Evolutionary conservation across 352 stramenopile genomes (phyloP).

Genomic region (Phytopythium ostracodes): DNA sequence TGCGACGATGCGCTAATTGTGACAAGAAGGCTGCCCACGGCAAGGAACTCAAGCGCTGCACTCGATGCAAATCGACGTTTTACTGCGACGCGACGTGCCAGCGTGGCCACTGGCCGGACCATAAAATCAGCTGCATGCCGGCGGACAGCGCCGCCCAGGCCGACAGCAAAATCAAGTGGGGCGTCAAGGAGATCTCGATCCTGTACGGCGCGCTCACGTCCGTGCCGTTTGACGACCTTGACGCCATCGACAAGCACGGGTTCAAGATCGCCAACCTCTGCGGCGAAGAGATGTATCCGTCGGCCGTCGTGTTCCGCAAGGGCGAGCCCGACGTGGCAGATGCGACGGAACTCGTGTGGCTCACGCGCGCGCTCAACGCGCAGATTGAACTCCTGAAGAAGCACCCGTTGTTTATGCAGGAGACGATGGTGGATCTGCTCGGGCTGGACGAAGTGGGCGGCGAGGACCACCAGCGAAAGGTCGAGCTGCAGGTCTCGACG

Average conservation of each 20-base stretch:
- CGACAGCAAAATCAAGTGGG: conserved; percentile 64
- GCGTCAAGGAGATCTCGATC: conserved; percentile 80
- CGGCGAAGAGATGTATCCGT: conserved; percentile 54
- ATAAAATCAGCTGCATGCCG: conserved; percentile 76
- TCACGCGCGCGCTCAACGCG: conserved; percentile 59
- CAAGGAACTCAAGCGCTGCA: conserved; percentile 74
- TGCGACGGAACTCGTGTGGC: conserved; percentile 61
- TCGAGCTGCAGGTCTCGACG: conserved; percentile 55
- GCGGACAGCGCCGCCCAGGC: conserved; percentile 18
- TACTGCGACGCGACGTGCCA: conserved; percentile 78
- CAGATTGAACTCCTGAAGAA: conserved; percentile 65
- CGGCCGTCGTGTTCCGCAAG: conserved; percentile 64
- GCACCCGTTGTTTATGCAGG: conserved; percentile 69
- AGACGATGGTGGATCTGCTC: conserved; percentile 55
- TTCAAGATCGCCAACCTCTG: conserved; percentile 43
- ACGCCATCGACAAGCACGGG: conserved; percentile 57
- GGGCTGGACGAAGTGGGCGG: conserved; percentile 40
- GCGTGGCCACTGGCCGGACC: conserved; percentile 76
- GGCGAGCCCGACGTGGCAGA: conserved; percentile 64
- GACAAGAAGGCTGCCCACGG: conserved; percentile 64
- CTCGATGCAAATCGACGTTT: conserved; percentile 80
- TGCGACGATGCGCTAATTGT: conserved; percentile 71
- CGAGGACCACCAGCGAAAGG: conserved; percentile 36
- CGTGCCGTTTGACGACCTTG: conserved; percentile 77
- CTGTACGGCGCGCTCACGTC: conserved; percentile 64